Base-by-base conservation (phyloP, 1,284 basidiomycete species). In the Tetrapyrgos nigripes region DNA sequence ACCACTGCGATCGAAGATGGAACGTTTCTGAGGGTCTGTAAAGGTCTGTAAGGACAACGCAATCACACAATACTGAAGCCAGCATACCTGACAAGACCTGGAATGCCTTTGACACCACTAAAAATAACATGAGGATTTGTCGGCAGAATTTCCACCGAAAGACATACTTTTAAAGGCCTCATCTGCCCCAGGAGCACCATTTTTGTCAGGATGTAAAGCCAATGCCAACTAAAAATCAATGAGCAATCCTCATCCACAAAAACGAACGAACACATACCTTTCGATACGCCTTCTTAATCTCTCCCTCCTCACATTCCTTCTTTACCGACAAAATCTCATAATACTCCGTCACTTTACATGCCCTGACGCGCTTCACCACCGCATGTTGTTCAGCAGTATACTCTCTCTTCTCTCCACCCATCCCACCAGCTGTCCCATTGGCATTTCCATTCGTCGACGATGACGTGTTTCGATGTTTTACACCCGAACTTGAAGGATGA, bases 51-150 rank as follows among this genome's bases (percentile, higher is more conserved):
- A 37, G 19, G 51, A 40, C 37, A 33, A 55, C 19, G 24, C 45
- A 55, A 55, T 19, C 35, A 50, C 47, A 50, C 53, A 23, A 50
- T 21, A 23, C 45, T 49, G 19, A 44, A 24, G 21, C 40, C 17
- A 40, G 66, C 75, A 51, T 68, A 87, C 89, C 89, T 68, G 94
- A 97, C 19, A 98, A 80, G 4, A 98, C 89, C 72, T 96, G 95
- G 76, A 98, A 98, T 5, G 96, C 96, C 76, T 98, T 99, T 1
- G 96, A 98, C 13, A 99, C 96, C 87, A 97, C 96, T 98, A 56
- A 3, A 70, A 23, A 64, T 35, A 31, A 59, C 58, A 53, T 46
- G 57, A 51, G 28, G 59, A 40, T 59, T 5, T 63, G 59, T 55
- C 40, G 14, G 56, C 55, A 29, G 35, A 28, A 24, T 37, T 37